phyloP scores from a whole-genome alignment of 805 yeast species.

The Vanderwaltozyma yarrowii region DNA sequence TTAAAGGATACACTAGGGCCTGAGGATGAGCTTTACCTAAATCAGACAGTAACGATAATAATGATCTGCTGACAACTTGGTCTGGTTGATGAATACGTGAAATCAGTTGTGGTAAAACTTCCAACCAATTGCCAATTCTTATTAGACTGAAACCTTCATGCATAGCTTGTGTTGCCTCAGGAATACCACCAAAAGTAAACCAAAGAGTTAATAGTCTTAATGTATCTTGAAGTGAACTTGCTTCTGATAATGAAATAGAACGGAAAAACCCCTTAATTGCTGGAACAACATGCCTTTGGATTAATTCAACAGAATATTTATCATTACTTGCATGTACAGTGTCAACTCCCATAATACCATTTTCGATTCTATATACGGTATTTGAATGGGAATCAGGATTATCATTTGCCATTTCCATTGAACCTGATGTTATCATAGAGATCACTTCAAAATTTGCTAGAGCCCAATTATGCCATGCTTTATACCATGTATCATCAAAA shows the following conservation, averaged over 20 bases:
- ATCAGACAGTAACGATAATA: constrained; percentile 72
- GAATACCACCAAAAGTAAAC: constrained; percentile 92
- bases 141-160: constrained; percentile 84
- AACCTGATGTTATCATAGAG: constrained; percentile 39
- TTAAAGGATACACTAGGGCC: constrained; percentile 88
- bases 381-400: constrained; percentile 5
- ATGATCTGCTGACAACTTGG: constrained; percentile 66
- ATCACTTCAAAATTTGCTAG: constrained; percentile 94
- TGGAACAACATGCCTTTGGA: constrained; percentile 85
- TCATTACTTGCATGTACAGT: constrained; percentile 13
- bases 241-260: constrained; percentile 76
- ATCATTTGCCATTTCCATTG: constrained; percentile 13
- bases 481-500: constrained; percentile 88
- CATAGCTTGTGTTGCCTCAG: constrained; percentile 86
- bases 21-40: constrained; percentile 95
- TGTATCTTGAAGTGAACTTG: constrained; percentile 88
- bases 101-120: constrained; percentile 89
- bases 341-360: constrained; percentile 21
- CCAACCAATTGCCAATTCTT: constrained; percentile 87
- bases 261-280: constrained; percentile 95
- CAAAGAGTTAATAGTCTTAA: constrained; percentile 81
- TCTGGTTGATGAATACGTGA: constrained; percentile 96
- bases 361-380: constrained; percentile 10
- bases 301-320: constrained; percentile 40
- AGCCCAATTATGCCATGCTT: constrained; percentile 99